These are phyloP conservation scores for Pichia californica DNA, from an alignment of 805 yeast genomes.

Conservation along the genomic window DNA sequence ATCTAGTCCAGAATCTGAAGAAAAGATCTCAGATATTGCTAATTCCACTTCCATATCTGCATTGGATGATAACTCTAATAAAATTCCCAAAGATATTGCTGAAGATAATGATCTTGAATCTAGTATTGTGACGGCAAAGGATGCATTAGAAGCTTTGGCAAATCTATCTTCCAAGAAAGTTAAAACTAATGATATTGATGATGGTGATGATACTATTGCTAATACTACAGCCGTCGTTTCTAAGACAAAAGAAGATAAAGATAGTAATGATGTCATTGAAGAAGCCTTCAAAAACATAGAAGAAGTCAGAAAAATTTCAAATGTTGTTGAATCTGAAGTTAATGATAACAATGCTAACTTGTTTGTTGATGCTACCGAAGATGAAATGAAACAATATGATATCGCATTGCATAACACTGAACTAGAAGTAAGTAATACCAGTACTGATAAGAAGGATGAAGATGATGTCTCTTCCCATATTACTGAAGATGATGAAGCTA, in stretches of 20 bases:
- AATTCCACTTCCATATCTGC: neutral
- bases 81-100: neutral
- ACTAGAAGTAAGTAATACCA: neutral
- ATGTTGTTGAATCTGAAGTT: slow-evolving; percentile 1
- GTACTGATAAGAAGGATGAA: neutral
- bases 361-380: slow-evolving; percentile 28
- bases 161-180: slow-evolving; percentile 23
- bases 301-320: neutral
- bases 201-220: neutral
- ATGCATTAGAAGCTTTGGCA: slow-evolving; percentile 21
- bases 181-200: slow-evolving; percentile 2
- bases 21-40: neutral
- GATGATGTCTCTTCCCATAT: neutral
- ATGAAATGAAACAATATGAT: slow-evolving; percentile 21
- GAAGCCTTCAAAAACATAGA: neutral
- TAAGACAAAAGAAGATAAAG: no score
- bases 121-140: neutral
- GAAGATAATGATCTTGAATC: neutral
- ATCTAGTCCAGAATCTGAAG: neutral
- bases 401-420: slow-evolving; percentile 4
- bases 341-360: slow-evolving; percentile 19
- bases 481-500: slow-evolving; percentile 3
- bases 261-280: neutral
- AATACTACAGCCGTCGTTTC: no score
- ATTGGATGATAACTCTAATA: neutral